Evolutionary conservation across 129 eudicot species (phyloP).

Genomic region (Centella asiatica): DNA sequence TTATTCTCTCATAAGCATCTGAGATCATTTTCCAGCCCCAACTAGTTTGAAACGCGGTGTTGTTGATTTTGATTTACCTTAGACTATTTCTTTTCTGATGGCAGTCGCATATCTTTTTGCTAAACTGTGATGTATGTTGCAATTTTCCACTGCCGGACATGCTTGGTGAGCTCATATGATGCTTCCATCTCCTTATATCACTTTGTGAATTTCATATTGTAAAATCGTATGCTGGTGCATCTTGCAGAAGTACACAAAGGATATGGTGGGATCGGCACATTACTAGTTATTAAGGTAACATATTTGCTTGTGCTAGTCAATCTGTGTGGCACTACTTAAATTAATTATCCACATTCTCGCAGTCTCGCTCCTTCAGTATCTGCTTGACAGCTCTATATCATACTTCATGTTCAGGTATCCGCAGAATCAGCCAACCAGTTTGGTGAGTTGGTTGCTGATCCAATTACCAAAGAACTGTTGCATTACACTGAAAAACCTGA

Average conservation of each 20-base stretch:
- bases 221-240: no score
- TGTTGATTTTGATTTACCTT: no score
- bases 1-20: not conserved
- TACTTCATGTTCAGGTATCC: slow-evolving; percentile 56
- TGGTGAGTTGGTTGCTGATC: slow-evolving; percentile 95
- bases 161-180: slow-evolving; percentile 79
- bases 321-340: not conserved
- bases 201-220: no score
- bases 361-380: no score
- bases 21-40: no score
- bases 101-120: slow-evolving; percentile 95
- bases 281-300: slow-evolving; percentile 72
- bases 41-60: no score
- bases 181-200: no score
- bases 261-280: slow-evolving; percentile 85
- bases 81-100: slow-evolving; percentile 14
- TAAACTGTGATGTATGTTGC: slow-evolving; percentile 91
- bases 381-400: not conserved
- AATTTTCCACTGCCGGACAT: slow-evolving; percentile 77
- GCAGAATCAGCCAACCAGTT: slow-evolving; percentile 93
- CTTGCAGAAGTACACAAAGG: slow-evolving; percentile 69
- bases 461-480: slow-evolving; percentile 76
- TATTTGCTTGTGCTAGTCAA: slow-evolving; percentile 10
- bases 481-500: slow-evolving; percentile 99
- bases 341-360: not conserved